Evolutionary conservation across 2,329 filamentous ascomycete species (phyloP).

Genomic region (Cladophialophora yegresii): DNA sequence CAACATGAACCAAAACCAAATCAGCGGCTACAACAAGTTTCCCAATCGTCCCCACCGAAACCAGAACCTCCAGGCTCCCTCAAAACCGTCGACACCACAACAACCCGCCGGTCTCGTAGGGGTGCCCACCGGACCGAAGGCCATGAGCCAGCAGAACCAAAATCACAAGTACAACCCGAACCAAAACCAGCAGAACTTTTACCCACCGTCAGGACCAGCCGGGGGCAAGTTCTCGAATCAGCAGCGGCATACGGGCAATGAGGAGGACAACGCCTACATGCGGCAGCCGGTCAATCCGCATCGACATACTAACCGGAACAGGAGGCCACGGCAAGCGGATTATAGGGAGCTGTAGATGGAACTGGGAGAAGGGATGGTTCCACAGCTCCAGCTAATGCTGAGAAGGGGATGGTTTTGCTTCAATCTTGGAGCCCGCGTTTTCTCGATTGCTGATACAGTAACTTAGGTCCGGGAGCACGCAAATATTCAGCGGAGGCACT

Average conservation of each 20-base stretch:
- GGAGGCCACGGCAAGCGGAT: conserved; percentile 76
- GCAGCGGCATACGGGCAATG: conserved; percentile 59
- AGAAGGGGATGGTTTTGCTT: neutral
- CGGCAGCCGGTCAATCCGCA: conserved; percentile 94
- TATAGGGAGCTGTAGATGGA: conserved; percentile 68
- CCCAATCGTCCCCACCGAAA: conserved; percentile 29
- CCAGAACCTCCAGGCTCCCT: conserved; percentile 22
- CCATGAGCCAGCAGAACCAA: conserved; percentile 22
- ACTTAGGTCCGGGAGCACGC: neutral
- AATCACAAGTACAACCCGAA: conserved; percentile 4
- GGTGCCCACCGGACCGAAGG: conserved; percentile 35
- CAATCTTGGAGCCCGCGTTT: neutral
- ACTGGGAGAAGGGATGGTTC: neutral
- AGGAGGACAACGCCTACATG: conserved; percentile 90
- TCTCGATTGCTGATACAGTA: neutral
- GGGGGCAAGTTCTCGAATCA: conserved; percentile 58
- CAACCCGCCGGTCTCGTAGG: conserved; percentile 37
- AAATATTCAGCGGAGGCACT: neutral
- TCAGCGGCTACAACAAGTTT: conserved; percentile 39
- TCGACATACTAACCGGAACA: conserved; percentile 78
- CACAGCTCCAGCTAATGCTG: neutral
- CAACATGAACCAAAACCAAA: conserved; percentile 40
- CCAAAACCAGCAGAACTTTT: conserved; percentile 23
- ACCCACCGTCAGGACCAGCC: conserved; percentile 27
- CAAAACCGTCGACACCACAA: conserved; percentile 36